Evolutionary conservation across 1,284 basidiomycete genomes (phyloP).

Genomic region (Puccinia triticina): DNA sequence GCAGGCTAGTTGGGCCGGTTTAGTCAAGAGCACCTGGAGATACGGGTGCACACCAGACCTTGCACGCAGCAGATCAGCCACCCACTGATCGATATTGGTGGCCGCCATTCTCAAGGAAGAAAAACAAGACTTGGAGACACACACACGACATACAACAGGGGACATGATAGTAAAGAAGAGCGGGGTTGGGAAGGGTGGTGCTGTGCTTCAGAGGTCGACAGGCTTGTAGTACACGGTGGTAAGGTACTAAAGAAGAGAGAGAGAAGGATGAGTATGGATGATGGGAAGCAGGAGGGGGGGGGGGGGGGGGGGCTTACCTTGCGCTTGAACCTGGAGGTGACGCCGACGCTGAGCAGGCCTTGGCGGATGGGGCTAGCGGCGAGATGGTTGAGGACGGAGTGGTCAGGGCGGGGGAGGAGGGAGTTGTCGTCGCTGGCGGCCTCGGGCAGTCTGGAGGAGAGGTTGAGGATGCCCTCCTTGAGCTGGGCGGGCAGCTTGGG

Average conservation of each 20-base stretch:
- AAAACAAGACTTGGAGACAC: not conserved
- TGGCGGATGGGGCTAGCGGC: slow-evolving; percentile 94
- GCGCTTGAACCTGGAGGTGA: slow-evolving; percentile 86
- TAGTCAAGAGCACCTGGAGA: no score
- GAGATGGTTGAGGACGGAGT: slow-evolving; percentile 92
- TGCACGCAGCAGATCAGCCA: no score
- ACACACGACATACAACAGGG: not conserved
- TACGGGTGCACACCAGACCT: no score
- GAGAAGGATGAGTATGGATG: slow-evolving; percentile 38
- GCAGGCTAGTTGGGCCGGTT: no score
- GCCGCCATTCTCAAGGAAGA: no score
- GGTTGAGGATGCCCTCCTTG: slow-evolving; percentile 51
- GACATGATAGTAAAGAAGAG: no score
- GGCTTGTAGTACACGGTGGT: slow-evolving; percentile 51
- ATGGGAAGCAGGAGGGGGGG: not conserved
- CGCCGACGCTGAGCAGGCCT: slow-evolving; percentile 89
- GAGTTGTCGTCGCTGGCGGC: slow-evolving; percentile 79
- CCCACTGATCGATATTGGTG: no score
- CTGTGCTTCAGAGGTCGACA: slow-evolving; percentile 35
- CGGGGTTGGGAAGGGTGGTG: no score
- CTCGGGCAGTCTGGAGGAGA: slow-evolving; percentile 53
- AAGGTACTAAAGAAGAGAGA: slow-evolving; percentile 39
- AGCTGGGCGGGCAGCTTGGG: slow-evolving; percentile 47
- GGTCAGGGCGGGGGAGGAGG: slow-evolving; percentile 88
- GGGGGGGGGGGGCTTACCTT: slow-evolving; percentile 68